These are phyloP conservation scores for Clonostachys solani DNA, from an alignment of 2,329 filamentous ascomycete genomes.

Conservation along the genomic window DNA sequence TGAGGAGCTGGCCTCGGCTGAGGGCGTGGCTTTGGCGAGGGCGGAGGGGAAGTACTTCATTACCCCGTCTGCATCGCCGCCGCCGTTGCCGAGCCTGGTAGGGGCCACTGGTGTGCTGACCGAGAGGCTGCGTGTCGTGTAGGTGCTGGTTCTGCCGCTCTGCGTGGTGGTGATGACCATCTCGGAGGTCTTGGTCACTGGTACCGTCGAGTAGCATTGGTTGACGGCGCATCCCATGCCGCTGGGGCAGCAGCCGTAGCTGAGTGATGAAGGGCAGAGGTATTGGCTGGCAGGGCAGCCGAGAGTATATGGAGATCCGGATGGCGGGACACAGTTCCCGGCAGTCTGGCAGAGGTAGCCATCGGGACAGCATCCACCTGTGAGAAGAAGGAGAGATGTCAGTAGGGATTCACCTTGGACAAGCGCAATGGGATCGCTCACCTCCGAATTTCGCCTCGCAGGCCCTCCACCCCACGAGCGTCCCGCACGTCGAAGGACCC, in stretches of 20 bases:
- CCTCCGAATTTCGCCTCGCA: constrained; percentile 32
- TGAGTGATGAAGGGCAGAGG: constrained; percentile 43
- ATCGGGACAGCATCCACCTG: constrained; percentile 39
- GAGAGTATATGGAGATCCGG: constrained; percentile 30
- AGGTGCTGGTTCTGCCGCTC: constrained; percentile 28
- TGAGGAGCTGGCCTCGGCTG: constrained; percentile 13
- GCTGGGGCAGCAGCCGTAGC: constrained; percentile 47
- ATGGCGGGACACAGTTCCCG: constrained; percentile 35
- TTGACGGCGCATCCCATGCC: constrained; percentile 42
- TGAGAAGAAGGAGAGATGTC: too few species aligned
- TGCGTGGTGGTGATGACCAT: constrained; percentile 39
- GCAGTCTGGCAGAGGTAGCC: constrained; percentile 35
- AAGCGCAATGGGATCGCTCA: constrained; percentile 14
- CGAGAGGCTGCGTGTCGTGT: constrained; percentile 30
- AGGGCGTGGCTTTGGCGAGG: constrained; percentile 32
- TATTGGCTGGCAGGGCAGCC: constrained; percentile 39
- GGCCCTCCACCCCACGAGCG: constrained; percentile 27
- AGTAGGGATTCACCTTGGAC: background rate
- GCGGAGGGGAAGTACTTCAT: constrained; percentile 39
- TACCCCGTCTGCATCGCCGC: constrained; percentile 8
- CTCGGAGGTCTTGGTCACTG: constrained; percentile 38
- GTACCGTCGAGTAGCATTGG: constrained; percentile 43
- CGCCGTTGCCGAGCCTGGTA: constrained; percentile 7
- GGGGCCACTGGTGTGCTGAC: constrained; percentile 31
- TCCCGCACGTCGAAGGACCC: constrained; percentile 31